A percentile compares a stretch with the other conserved stretches of the same genome.
phyloP scores from a whole-genome alignment of 1,284 basidiomycete genomes.

The Moesziomyces antarcticus region DNA sequence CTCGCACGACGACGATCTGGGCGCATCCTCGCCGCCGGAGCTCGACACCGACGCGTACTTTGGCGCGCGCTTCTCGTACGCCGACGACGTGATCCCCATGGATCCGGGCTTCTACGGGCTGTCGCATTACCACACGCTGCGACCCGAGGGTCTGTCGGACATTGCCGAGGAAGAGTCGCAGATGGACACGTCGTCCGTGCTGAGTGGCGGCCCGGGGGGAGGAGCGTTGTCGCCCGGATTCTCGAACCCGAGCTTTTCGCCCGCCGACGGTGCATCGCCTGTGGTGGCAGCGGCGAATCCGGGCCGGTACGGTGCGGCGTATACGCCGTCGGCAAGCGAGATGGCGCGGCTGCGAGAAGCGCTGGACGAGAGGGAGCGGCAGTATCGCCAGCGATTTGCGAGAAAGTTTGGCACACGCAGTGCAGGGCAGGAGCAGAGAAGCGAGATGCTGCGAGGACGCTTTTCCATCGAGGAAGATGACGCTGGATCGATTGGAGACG shows the following conservation, averaged over 20 bases:
- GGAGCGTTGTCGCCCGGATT: conserved; percentile 19
- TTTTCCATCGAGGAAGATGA: conserved; percentile 38
- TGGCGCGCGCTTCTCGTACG: conserved; percentile 27
- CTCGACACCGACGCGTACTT: conserved; percentile 31
- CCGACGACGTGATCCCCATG: conserved; percentile 44
- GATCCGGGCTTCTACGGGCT: conserved; percentile 48
- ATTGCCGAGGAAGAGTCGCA: conserved; percentile 58
- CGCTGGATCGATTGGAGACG: conserved; percentile 13
- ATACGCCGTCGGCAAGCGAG: conserved; percentile 32
- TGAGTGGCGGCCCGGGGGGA: conserved; percentile 32
- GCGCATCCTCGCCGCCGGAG: conserved; percentile 20
- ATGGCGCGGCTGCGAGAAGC: conserved; percentile 43
- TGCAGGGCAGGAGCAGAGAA: too few relatives aligned
- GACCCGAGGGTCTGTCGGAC: conserved; percentile 55
- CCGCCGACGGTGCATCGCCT: conserved; percentile 17
- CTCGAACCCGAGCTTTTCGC: conserved; percentile 15
- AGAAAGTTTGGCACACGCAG: background rate
- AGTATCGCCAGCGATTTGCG: conserved; percentile 32
- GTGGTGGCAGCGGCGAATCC: conserved; percentile 6
- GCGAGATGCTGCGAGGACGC: conserved; percentile 1
- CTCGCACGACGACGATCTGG: conserved; percentile 20
- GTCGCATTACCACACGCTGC: conserved; percentile 45
- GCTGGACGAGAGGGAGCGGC: conserved; percentile 39
- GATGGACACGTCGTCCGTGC: conserved; percentile 34
- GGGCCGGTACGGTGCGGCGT: conserved; percentile 15